These are phyloP conservation scores for Lagenidium giganteum DNA, from an alignment of 352 stramenopile species.

Conservation along the genomic window DNA sequence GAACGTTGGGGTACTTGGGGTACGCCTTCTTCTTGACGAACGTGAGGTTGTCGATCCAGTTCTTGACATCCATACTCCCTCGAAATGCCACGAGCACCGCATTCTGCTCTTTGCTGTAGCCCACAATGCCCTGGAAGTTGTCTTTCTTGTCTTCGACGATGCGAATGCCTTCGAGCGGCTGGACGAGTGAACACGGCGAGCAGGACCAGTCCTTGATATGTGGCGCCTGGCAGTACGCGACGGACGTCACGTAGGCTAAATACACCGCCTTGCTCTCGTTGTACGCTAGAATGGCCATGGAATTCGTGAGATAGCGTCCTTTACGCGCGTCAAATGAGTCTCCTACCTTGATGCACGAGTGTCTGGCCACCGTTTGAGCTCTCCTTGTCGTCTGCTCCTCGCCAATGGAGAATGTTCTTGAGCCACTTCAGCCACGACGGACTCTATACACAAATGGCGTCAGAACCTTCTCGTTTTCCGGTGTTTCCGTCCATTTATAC, in stretches of 20 bases:
- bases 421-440: constrained; percentile 17
- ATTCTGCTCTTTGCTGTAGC: constrained; percentile 49
- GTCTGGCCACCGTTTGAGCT: too few relatives aligned
- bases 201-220: constrained; percentile 77
- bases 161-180: constrained; percentile 33
- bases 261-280: constrained; percentile 67
- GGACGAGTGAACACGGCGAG: constrained; percentile 56
- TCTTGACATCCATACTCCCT: constrained; percentile 76
- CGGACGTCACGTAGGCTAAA: constrained; percentile 67
- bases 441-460: constrained; percentile 1
- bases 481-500: too few relatives aligned
- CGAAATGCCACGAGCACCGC: constrained; percentile 71
- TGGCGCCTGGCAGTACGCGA: constrained; percentile 64
- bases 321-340: neutral
- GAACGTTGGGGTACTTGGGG: constrained; percentile 41
- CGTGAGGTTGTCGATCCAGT: constrained; percentile 85
- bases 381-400: too few relatives aligned
- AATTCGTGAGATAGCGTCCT: neutral
- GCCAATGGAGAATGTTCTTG: constrained; percentile 8
- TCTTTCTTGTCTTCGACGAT: constrained; percentile 67
- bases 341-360: too few relatives aligned
- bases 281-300: constrained; percentile 24
- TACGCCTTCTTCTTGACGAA: constrained; percentile 76
- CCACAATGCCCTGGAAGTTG: constrained; percentile 77
- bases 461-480: too few relatives aligned